These are phyloP conservation scores for Boletus rufocinnamomeus DNA, from an alignment of 768 basidiomycete species.

Conservation along the genomic window DNA sequence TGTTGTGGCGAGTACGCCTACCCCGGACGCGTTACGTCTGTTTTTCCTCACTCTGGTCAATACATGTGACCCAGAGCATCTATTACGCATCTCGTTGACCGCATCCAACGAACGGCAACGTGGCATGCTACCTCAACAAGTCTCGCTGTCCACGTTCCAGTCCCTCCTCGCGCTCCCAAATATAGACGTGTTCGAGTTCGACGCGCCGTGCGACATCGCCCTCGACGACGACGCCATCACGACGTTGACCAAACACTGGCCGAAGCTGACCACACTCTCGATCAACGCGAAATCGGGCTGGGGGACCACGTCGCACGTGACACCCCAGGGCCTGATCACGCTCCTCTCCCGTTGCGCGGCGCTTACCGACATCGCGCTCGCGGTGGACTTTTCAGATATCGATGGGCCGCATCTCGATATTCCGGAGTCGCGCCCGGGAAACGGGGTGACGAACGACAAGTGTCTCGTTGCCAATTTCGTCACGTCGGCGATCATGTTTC, in stretches of 20 bases:
- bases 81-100: constrained; percentile 14
- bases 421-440: constrained; percentile 3
- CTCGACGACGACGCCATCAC: constrained; percentile 26
- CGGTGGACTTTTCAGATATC: constrained; percentile 24
- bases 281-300: constrained; percentile 24
- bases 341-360: constrained; percentile 17
- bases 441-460: constrained; percentile 11
- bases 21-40: constrained; percentile 20
- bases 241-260: constrained; percentile 24
- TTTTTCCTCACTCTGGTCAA: constrained; percentile 24
- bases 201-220: constrained; percentile 21
- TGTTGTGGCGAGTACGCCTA: constrained; percentile 11
- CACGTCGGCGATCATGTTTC: constrained; percentile 23
- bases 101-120: constrained; percentile 2
- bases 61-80: constrained; percentile 13
- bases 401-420: constrained; percentile 6
- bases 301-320: constrained; percentile 21
- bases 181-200: constrained; percentile 15
- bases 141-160: constrained; percentile 20
- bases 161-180: constrained; percentile 20
- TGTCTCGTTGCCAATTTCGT: constrained; percentile 21
- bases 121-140: neutral
- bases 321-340: constrained; percentile 23
- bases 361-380: constrained; percentile 19
- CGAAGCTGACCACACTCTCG: constrained; percentile 12